Conservation (phyloP, 441 rosid genomes). For the Pelargonium myrrhifolium region DNA sequence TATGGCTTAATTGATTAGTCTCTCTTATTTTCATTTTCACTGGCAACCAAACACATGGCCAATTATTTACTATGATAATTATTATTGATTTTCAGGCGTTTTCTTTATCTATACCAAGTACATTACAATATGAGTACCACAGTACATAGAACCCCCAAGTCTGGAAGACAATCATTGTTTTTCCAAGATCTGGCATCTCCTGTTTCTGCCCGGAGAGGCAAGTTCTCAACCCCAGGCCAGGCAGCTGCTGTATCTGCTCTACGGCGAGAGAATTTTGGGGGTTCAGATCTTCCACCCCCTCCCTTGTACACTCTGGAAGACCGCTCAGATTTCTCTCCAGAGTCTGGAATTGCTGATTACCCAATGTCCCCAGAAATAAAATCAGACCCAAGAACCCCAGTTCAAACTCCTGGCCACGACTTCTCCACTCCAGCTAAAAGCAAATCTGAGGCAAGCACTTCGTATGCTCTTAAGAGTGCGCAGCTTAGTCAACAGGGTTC, state of each 20-base stretch:
- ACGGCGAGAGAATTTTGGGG: conserved; percentile 80
- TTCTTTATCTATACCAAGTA: background rate
- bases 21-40: background rate
- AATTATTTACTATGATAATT: background rate
- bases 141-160: conserved; percentile 60
- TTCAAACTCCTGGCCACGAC: conserved; percentile 44
- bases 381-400: conserved; percentile 51
- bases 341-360: conserved; percentile 70
- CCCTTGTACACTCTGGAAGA: conserved; percentile 83
- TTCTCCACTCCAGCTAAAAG: conserved; percentile 46
- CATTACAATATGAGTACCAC: conserved; percentile 42
- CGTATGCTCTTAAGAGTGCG: conserved; percentile 48
- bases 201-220: conserved; percentile 62
- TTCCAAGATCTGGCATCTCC: conserved; percentile 87
- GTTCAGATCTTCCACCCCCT: conserved; percentile 90
- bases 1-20: background rate
- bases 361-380: conserved; percentile 57
- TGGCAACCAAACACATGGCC: background rate
- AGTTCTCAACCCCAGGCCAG: conserved; percentile 67
- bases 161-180: conserved; percentile 72
- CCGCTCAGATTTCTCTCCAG: conserved; percentile 80
- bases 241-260: conserved; percentile 87
- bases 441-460: conserved; percentile 48
- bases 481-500: conserved; percentile 60
- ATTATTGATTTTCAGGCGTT: background rate